Base-by-base conservation (phyloP, 1,284 basidiomycete species). In the Xerocomus cyaneibrunnescens region DNA sequence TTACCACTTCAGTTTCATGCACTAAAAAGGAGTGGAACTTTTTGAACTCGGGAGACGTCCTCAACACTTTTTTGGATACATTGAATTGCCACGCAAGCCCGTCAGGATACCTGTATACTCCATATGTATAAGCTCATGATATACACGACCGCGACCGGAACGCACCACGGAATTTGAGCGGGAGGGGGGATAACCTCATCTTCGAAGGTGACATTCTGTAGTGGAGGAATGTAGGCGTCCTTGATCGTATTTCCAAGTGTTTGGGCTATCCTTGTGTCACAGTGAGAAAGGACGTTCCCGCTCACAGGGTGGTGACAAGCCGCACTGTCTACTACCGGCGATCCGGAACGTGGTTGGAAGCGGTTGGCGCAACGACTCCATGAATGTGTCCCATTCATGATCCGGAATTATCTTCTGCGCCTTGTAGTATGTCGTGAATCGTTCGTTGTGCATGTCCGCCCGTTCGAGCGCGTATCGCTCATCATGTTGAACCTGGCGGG, bases 21-120 rank as follows among this genome's bases (percentile, higher is more conserved):
- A 99, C 97, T 19, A 99, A 77, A 74, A 98, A 98, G 4, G 90
- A 87, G 68, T 99, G 97, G 64, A 99, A 98, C 62, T 85, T 89
- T 68, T 94, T 94, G 77, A 98, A 98, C 65, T 95, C 92, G n/a
- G 88, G 85, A 10, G 85, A 85, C 68, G 93, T 97, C 52, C 96
- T 83, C 36, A 99, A 76, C 5, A 92, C 86, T 52, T 88, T 87
- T 71, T 98, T 98, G 9, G 91, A 83, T 3, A 96, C 89, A 62
- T 94, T 90, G 65, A 99, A 83, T 65, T 98, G 92, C 97, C 97
- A 99, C 17, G 92, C 97, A 17, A 98, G 80, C 25, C 87, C 87
- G 25, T 89, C 87, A 5, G 97, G 95, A 73, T 98, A 98, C 94
- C 91, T 92, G 57, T 42, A 40, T 16, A 37, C 21, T 34, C 0